Evolutionary conservation across 306 rosid species (phyloP).

Genomic region (Sophora flavescens): DNA sequence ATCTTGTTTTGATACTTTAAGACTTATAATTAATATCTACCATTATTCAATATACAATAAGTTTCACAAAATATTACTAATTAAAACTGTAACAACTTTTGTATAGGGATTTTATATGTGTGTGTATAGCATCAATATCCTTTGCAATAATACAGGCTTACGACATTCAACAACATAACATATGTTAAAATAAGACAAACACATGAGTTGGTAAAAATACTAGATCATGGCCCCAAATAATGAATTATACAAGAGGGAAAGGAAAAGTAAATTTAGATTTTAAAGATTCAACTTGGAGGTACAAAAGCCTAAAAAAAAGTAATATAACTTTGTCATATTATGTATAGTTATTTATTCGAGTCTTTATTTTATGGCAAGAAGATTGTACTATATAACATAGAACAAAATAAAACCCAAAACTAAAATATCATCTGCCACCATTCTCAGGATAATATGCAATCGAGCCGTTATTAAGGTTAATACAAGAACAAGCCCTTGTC

Average conservation of each 20-base stretch:
- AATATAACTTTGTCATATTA: neutral
- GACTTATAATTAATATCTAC: neutral
- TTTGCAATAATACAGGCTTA: neutral
- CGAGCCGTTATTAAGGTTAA: neutral
- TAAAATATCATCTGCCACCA: slow-evolving; percentile 20
- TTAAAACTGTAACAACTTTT: neutral
- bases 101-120: too few relatives aligned
- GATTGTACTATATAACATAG: neutral
- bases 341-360: neutral
- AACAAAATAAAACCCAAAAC: neutral
- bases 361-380: too few relatives aligned
- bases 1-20: too few relatives aligned
- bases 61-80: neutral
- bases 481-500: slow-evolving; percentile 1
- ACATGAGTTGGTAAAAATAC: neutral
- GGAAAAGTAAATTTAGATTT: neutral
- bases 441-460: neutral
- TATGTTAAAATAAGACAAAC: neutral
- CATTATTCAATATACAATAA: neutral
- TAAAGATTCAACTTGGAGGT: neutral
- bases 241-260: neutral
- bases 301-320: neutral
- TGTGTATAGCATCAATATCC: neutral
- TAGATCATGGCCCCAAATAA: neutral
- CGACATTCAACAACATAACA: neutral